These are phyloP conservation scores for Phoenix dactylifera DNA, from an alignment of 176 grass and related monocot species.

Conservation along the genomic window DNA sequence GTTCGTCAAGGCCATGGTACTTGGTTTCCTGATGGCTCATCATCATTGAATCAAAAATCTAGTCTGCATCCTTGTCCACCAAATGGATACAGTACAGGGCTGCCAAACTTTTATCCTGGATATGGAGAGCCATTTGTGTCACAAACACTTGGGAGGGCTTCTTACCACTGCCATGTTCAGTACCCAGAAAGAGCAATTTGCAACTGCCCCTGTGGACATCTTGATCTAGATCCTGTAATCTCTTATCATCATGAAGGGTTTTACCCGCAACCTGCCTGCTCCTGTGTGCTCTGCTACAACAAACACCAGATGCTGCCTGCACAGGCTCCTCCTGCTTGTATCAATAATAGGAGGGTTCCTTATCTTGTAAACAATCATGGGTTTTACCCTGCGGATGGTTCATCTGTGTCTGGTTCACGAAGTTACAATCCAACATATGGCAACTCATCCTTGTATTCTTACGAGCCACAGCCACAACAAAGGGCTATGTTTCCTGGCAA, in stretches of 20 bases:
- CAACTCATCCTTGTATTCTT: slow-evolving; percentile 42
- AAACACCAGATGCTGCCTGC: slow-evolving; percentile 28
- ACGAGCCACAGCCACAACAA: slow-evolving; percentile 28
- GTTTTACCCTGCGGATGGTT: slow-evolving; percentile 34
- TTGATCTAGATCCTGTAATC: slow-evolving; percentile 2
- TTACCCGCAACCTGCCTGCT: slow-evolving; percentile 29
- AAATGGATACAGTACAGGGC: not conserved
- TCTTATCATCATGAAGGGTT: slow-evolving; percentile 13
- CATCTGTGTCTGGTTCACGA: slow-evolving; percentile 27
- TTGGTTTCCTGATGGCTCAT: slow-evolving; percentile 8
- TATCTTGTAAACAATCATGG: slow-evolving; percentile 50
- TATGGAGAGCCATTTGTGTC: slow-evolving; percentile 21
- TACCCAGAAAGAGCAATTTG: slow-evolving; percentile 40
- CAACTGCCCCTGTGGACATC: slow-evolving; percentile 23
- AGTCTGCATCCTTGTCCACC: not conserved
- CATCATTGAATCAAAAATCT: slow-evolving; percentile 3
- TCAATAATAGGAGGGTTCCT: slow-evolving; percentile 13
- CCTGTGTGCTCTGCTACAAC: slow-evolving; percentile 28
- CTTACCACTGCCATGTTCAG: slow-evolving; percentile 32
- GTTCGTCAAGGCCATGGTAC: slow-evolving; percentile 25
- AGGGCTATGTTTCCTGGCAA: slow-evolving; percentile 45
- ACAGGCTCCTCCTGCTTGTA: slow-evolving; percentile 18
- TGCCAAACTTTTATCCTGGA: slow-evolving; percentile 10
- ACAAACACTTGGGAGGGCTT: slow-evolving; percentile 9
- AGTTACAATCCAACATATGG: slow-evolving; percentile 53